These are phyloP conservation scores for Gnomoniopsis smithogilvyi DNA, from an alignment of 2,329 filamentous ascomycete genomes.

Conservation along the genomic window DNA sequence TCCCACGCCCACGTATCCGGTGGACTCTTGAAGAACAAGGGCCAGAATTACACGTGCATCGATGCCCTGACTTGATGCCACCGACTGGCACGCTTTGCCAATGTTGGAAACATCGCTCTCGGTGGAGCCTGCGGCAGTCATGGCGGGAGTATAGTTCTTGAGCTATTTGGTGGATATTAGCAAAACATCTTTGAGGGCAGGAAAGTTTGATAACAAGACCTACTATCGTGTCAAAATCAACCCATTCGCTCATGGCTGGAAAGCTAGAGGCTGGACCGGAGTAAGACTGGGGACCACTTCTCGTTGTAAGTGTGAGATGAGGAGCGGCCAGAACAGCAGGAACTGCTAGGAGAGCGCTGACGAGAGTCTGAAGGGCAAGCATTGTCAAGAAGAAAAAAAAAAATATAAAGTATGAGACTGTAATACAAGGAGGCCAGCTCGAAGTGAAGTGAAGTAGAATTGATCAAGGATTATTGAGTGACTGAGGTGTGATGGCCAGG, in stretches of 20 bases:
- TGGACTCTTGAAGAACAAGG: conserved; percentile 40
- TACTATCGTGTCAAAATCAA: neutral
- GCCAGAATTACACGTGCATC: conserved; percentile 34
- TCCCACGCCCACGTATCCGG: conserved; percentile 34
- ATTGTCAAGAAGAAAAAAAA: too few species aligned
- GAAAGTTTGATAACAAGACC: neutral
- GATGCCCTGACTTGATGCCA: conserved; percentile 29
- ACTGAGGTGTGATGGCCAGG: too few species aligned
- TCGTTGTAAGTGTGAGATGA: neutral
- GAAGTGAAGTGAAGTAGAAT: too few species aligned
- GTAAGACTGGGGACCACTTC: neutral
- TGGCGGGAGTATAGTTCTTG: conserved; percentile 30
- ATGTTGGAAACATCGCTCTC: conserved; percentile 31
- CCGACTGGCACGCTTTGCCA: conserved; percentile 28
- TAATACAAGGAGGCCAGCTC: too few species aligned
- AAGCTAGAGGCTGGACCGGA: neutral
- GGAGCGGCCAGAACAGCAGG: neutral
- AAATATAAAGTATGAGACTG: too few species aligned
- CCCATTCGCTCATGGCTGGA: neutral
- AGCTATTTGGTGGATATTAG: conserved; percentile 18
- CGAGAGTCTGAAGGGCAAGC: neutral
- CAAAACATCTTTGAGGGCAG: neutral
- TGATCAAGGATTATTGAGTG: too few species aligned
- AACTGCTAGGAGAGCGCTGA: neutral
- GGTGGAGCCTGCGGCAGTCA: conserved; percentile 29